These are phyloP conservation scores for Debaryomyces psychrophilus DNA, from an alignment of 1,139 yeast species.

Conservation along the genomic window DNA sequence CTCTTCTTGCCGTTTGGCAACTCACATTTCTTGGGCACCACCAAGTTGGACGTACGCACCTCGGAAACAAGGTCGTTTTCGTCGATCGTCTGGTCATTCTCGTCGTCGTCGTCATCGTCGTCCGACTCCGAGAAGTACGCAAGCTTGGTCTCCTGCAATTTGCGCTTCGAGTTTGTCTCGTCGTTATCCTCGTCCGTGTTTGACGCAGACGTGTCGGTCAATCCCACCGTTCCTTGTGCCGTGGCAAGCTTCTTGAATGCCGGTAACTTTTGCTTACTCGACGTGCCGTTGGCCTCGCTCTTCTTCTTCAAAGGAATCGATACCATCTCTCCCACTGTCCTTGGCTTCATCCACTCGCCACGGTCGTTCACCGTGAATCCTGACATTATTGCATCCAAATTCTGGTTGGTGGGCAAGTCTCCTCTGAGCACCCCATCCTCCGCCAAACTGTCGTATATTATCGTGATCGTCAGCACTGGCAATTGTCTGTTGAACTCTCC, in stretches of 20 bases:
- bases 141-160: constrained; percentile 50
- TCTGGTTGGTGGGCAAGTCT: constrained; percentile 51
- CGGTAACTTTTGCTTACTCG: constrained; percentile 24
- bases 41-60: constrained; percentile 34
- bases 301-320: constrained; percentile 33
- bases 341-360: constrained; percentile 50
- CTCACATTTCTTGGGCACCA: constrained; percentile 54
- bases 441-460: constrained; percentile 43
- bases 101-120: constrained; percentile 32
- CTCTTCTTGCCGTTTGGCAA: constrained; percentile 62
- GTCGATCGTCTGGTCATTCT: constrained; percentile 41
- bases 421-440: constrained; percentile 58
- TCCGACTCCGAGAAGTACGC: constrained; percentile 54
- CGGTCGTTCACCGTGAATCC: constrained; percentile 57
- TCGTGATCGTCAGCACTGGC: constrained; percentile 46
- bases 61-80: constrained; percentile 47
- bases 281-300: constrained; percentile 12
- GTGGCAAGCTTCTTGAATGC: constrained; percentile 31
- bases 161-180: constrained; percentile 45
- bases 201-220: constrained; percentile 48
- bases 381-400: constrained; percentile 60
- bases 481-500: constrained; percentile 41
- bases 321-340: constrained; percentile 29
- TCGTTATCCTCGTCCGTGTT: constrained; percentile 41
- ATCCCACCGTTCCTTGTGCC: constrained; percentile 24